Conservation (phyloP, 306 rosid genomes). For the Cicer cuneatum region DNA sequence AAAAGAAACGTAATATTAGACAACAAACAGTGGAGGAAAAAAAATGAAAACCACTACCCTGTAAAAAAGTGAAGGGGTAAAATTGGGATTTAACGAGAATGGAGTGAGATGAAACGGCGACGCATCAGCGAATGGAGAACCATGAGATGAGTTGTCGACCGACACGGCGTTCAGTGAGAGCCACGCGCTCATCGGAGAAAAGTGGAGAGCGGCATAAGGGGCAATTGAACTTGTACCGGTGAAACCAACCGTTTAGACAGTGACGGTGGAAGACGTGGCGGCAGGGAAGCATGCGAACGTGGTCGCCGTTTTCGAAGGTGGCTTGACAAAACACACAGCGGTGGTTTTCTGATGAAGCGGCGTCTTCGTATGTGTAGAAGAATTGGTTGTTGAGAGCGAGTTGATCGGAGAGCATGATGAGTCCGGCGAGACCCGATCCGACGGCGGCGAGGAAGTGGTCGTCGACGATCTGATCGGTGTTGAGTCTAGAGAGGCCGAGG, state of each 20-base stretch:
- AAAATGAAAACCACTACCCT: conserved; percentile 42
- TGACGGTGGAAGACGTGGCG: conserved; percentile 79
- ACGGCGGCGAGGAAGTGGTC: conserved; percentile 52
- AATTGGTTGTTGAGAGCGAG: conserved; percentile 58
- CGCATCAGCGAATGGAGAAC: conserved; percentile 62
- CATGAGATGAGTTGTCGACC: conserved; percentile 60
- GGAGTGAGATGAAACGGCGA: conserved; percentile 11
- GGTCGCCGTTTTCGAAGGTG: conserved; percentile 61
- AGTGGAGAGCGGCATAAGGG: conserved; percentile 83
- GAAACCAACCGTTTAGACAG: conserved; percentile 88
- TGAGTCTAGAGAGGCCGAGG: conserved; percentile 52
- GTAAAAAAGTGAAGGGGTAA: conserved; percentile 37
- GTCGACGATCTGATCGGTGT: conserved; percentile 48
- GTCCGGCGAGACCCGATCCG: conserved; percentile 73
- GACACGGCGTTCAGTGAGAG: conserved; percentile 54
- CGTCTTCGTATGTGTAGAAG: conserved; percentile 45
- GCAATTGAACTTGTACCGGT: conserved; percentile 74
- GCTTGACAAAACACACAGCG: conserved; percentile 71
- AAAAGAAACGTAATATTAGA: not conserved
- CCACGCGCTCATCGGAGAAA: conserved; percentile 60
- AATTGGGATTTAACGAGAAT: conserved; percentile 22
- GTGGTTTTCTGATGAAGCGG: conserved; percentile 16
- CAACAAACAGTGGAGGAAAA: not conserved
- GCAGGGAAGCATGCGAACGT: conserved; percentile 74
- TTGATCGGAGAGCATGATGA: conserved; percentile 75